Base-by-base conservation (phyloP, 352 stramenopile species). In the Pythium myriotylum region DNA sequence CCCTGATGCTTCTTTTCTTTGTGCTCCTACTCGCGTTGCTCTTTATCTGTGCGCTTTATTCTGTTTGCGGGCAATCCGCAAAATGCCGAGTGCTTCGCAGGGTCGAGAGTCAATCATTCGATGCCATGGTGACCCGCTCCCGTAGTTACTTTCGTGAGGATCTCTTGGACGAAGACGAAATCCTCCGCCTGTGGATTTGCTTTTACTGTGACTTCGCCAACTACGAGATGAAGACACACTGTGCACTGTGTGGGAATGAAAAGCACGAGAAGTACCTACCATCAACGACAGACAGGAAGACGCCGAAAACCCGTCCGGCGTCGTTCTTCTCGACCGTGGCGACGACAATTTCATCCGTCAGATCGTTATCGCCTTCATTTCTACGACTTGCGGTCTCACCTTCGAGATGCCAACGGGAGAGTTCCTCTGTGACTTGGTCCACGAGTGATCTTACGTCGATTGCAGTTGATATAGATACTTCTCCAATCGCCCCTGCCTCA, bases 151-250 rank as follows among this genome's bases (percentile, higher is more conserved):
- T 79, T 54, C 74, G 69, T 23, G 72, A 86, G 47, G 77, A 86
- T 43, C 40, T 86, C 33, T 51, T 86, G 24, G 70, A 70, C 37
- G 70, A 81, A n/a, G 73, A 86, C 27, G 77, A 86, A 56, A 58
- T 84, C 14, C 48, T 70, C 50, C 70, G 71, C 0, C 73, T 86
- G 5, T 86, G 77, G 74, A 76, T 75, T 41, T 86, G 77, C 49
- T 72, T 68, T 49, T 68, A 75, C 46, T 86, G 77, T 51, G 72
- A 84, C 49, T 86, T 86, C 47, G 74, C 72, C 58, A 86, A 86
- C 68, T 86, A 84, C 62, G 73, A 82, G 48, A 67, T 81, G 50
- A 84, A 84, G 61, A 74, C 47, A 3, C 62, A 74, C 29, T 86
- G 74, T 40, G 73, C 77, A 19, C 51, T 86, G 24, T 86, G 77